Evolutionary conservation across 805 yeast genomes (phyloP).

Genomic region (Torulaspora gathmanii): DNA sequence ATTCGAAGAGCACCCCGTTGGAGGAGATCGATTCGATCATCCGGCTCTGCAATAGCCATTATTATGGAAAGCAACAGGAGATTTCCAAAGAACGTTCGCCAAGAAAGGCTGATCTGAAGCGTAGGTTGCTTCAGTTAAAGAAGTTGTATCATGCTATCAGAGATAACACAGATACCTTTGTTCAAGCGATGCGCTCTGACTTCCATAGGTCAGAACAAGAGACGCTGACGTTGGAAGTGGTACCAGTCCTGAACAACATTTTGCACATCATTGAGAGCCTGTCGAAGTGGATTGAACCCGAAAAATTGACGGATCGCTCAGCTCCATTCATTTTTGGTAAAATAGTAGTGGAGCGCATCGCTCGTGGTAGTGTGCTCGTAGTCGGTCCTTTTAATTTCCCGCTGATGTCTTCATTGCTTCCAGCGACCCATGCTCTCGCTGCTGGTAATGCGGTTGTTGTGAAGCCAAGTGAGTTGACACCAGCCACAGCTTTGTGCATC

Average conservation of each 20-base stretch:
- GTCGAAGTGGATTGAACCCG: conserved; percentile 56
- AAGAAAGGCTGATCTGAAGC: conserved; percentile 23
- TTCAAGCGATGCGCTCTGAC: conserved; percentile 59
- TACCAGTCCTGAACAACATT: conserved; percentile 50
- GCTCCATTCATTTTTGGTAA: conserved; percentile 38
- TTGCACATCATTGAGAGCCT: conserved; percentile 54
- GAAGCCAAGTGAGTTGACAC: conserved; percentile 72
- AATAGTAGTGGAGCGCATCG: conserved; percentile 37
- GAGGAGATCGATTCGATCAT: conserved; percentile 18
- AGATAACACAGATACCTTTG: conserved; percentile 52
- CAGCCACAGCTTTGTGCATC: conserved; percentile 53
- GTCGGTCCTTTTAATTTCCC: conserved; percentile 48
- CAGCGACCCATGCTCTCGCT: conserved; percentile 75
- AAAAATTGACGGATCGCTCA: conserved; percentile 33
- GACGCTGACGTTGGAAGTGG: conserved; percentile 54
- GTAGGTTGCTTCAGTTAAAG: conserved; percentile 58
- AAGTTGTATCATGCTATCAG: conserved; percentile 59
- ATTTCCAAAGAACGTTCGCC: conserved; percentile 17
- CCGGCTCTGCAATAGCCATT: conserved; percentile 14
- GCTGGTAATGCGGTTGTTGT: conserved; percentile 77
- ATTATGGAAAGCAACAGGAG: conserved; percentile 17
- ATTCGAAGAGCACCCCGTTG: conserved; percentile 11
- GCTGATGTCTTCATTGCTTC: conserved; percentile 52
- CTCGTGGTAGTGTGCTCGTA: conserved; percentile 65
- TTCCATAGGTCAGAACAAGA: conserved; percentile 64